phyloP scores from a whole-genome alignment of 2,329 filamentous ascomycete species.

The Dothideomycetidae sp. region DNA sequence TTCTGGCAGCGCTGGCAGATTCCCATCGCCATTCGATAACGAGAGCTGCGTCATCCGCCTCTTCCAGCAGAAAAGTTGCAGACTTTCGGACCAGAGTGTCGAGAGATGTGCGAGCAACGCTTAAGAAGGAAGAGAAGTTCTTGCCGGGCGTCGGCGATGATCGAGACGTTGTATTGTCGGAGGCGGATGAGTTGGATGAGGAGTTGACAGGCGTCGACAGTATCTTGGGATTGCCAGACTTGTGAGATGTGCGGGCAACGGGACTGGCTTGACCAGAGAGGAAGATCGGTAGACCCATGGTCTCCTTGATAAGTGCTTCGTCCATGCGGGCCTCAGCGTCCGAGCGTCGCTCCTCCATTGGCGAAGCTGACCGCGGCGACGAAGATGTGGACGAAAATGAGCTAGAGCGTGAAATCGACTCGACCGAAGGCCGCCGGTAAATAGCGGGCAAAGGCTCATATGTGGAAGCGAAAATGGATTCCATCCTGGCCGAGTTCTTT shows the following conservation, averaged over 20 bases:
- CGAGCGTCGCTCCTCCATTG: not conserved
- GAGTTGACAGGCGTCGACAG: not conserved
- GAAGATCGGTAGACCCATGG: constrained; percentile 10
- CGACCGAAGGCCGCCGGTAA: not conserved
- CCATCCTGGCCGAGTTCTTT: not conserved
- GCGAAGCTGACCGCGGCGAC: not conserved
- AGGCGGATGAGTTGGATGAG: not conserved
- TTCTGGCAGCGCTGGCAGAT: not conserved
- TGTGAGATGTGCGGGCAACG: not conserved
- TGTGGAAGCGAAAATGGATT: not conserved
- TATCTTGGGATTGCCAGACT: not conserved
- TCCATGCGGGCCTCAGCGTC: constrained; percentile 4
- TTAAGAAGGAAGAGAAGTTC: constrained; percentile 3
- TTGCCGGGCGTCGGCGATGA: constrained; percentile 3
- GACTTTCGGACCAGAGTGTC: constrained; percentile 4
- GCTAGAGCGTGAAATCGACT: not conserved
- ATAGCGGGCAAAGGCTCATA: not conserved
- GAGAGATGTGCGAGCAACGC: constrained; percentile 7
- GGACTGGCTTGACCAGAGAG: not conserved
- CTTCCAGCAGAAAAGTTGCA: not conserved
- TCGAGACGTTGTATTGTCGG: not conserved
- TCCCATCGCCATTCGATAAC: not conserved
- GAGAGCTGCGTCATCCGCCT: not conserved
- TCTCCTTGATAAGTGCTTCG: constrained; percentile 7
- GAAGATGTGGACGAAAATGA: not conserved